Conservation (phyloP, 1,139 yeast genomes). For the Blastobotrys arbuscula region DNA sequence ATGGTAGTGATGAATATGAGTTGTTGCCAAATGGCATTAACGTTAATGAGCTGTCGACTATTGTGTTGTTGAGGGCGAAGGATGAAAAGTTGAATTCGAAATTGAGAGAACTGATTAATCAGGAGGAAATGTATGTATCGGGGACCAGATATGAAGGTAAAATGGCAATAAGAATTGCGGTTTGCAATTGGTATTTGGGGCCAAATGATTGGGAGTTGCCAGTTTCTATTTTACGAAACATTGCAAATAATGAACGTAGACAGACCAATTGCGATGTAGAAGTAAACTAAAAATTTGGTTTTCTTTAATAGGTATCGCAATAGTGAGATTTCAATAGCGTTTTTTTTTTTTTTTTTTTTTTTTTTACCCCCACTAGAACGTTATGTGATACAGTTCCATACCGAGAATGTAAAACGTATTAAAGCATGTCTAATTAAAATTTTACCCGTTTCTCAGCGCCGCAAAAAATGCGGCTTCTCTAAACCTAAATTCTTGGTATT, state of each 20-base stretch:
- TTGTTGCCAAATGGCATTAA: slow-evolving; percentile 18
- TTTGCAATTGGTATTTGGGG: slow-evolving; percentile 25
- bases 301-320: no score
- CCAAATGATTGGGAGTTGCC: slow-evolving; percentile 18
- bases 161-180: slow-evolving; percentile 26
- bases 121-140: slow-evolving; percentile 20
- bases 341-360: no score
- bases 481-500: no score
- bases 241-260: slow-evolving; percentile 9
- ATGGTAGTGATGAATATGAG: slow-evolving; percentile 16
- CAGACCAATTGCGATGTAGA: not conserved
- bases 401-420: no score
- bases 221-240: slow-evolving; percentile 10
- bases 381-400: no score
- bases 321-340: no score
- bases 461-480: no score
- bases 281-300: not conserved
- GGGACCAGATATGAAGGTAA: slow-evolving; percentile 23
- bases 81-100: slow-evolving; percentile 17
- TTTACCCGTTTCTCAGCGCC: no score
- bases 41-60: slow-evolving; percentile 18
- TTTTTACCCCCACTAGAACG: no score
- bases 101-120: slow-evolving; percentile 20
- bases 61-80: slow-evolving; percentile 20
- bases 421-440: no score